Evolutionary conservation across 176 grass and related monocot genomes (phyloP).

Genomic region (Oryza brachyantha): DNA sequence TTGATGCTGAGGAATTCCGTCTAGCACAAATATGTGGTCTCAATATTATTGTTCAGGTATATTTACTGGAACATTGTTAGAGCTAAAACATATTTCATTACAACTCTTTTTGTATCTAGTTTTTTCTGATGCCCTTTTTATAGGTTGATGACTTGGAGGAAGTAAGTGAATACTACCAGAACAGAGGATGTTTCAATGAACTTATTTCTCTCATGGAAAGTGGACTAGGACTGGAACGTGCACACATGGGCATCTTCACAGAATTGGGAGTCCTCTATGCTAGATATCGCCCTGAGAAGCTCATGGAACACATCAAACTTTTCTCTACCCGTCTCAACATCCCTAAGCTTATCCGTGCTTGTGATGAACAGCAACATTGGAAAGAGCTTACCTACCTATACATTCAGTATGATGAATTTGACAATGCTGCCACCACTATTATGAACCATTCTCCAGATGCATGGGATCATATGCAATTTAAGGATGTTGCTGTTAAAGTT

Average conservation of each 20-base stretch:
- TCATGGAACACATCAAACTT: constrained; percentile 99
- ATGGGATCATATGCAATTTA: constrained; percentile 99
- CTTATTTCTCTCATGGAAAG: constrained; percentile 98
- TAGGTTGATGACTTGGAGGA: constrained; percentile 98
- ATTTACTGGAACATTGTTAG: background rate
- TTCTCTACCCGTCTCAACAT: constrained; percentile 91
- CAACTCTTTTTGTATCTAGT: background rate
- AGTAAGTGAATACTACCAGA: constrained; percentile 94
- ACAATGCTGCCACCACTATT: constrained; percentile 98
- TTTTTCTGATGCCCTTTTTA: constrained; percentile 18
- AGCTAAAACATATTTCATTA: background rate
- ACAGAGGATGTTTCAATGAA: constrained; percentile 94
- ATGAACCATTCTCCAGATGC: constrained; percentile 99
- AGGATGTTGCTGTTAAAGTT: constrained; percentile 92
- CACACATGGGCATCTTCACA: constrained; percentile 97
- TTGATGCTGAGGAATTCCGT: constrained; percentile 93
- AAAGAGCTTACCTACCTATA: constrained; percentile 94
- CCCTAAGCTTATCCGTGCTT: constrained; percentile 88
- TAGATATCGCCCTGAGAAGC: constrained; percentile 90
- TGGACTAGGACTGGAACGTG: constrained; percentile 82
- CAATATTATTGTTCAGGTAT: constrained; percentile 92
- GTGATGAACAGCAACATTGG: constrained; percentile 99
- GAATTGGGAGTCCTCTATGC: constrained; percentile 94
- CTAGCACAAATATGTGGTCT: constrained; percentile 96
- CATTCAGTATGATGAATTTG: constrained; percentile 91